phyloP scores from a whole-genome alignment of 2,329 filamentous ascomycete species.

The Alternaria conjuncta region DNA sequence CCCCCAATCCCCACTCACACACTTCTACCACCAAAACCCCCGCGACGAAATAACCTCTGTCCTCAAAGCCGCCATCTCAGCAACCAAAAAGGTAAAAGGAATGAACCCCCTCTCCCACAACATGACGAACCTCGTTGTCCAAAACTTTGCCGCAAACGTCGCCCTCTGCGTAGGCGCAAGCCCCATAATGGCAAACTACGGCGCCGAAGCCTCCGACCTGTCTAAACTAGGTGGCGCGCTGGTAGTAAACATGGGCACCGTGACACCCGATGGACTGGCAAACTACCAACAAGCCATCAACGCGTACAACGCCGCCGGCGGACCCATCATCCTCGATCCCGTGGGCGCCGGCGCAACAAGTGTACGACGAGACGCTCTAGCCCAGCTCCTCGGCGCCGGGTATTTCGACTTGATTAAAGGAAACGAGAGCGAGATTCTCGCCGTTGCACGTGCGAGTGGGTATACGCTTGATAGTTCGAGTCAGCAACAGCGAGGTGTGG shows the following conservation, averaged over 20 bases:
- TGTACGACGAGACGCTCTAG: constrained; percentile 73
- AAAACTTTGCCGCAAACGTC: constrained; percentile 93
- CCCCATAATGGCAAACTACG: constrained; percentile 93
- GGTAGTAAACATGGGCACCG: constrained; percentile 94
- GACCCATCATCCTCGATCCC: constrained; percentile 84
- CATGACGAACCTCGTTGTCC: constrained; percentile 96
- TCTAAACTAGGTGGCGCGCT: constrained; percentile 76
- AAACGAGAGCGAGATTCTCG: constrained; percentile 86
- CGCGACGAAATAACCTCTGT: constrained; percentile 21
- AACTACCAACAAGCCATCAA: constrained; percentile 76
- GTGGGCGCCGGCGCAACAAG: constrained; percentile 87
- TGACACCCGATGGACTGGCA: constrained; percentile 74
- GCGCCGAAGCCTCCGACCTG: constrained; percentile 81
- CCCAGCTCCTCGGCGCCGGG: constrained; percentile 72
- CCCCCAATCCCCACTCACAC: constrained; percentile 23
- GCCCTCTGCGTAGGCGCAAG: constrained; percentile 83
- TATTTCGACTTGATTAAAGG: constrained; percentile 92
- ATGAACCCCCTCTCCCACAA: constrained; percentile 83
- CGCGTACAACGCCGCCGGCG: constrained; percentile 79
- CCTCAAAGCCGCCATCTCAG: constrained; percentile 45
- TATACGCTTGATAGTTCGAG: constrained; percentile 48
- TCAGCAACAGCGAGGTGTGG: constrained; percentile 85
- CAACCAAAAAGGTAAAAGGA: constrained; percentile 65
- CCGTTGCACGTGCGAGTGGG: constrained; percentile 64
- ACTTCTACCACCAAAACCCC: constrained; percentile 27